phyloP scores from a whole-genome alignment of 331 rosid genomes.

The Prunus yedoensis region DNA sequence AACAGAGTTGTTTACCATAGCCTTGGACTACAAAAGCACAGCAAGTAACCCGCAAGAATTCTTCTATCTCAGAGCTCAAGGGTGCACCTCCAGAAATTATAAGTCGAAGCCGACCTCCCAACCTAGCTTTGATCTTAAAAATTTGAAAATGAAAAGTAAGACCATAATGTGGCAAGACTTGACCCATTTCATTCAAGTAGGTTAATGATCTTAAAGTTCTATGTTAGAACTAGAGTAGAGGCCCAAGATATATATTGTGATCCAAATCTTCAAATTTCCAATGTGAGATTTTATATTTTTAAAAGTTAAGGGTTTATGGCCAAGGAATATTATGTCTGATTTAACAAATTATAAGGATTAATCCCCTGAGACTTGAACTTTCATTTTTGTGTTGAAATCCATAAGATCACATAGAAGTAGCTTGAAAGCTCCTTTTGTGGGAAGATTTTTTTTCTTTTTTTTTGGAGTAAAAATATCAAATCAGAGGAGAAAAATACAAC shows the following conservation, averaged over 20 bases:
- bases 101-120: slow-evolving; percentile 84
- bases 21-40: slow-evolving; percentile 84
- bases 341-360: no score
- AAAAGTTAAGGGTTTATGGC: no score
- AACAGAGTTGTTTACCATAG: slow-evolving; percentile 56
- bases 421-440: background rate
- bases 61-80: slow-evolving; percentile 85
- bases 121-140: slow-evolving; percentile 64
- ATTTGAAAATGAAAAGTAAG: background rate
- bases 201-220: background rate
- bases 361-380: no score
- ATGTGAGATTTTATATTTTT: no score
- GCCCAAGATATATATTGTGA: no score
- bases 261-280: no score
- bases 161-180: background rate
- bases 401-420: background rate
- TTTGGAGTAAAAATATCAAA: background rate
- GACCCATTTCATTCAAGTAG: background rate
- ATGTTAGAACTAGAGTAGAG: no score
- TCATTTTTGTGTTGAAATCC: no score
- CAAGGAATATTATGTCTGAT: no score
- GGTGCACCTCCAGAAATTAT: slow-evolving; percentile 95
- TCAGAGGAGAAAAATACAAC: slow-evolving; percentile 32
- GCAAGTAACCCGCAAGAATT: slow-evolving; percentile 83
- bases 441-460: background rate